Evolutionary conservation across 2,329 filamentous ascomycete genomes (phyloP), one percentile per base, ranked within the genome.

Genomic region (Xylariaceae sp.): DNA sequence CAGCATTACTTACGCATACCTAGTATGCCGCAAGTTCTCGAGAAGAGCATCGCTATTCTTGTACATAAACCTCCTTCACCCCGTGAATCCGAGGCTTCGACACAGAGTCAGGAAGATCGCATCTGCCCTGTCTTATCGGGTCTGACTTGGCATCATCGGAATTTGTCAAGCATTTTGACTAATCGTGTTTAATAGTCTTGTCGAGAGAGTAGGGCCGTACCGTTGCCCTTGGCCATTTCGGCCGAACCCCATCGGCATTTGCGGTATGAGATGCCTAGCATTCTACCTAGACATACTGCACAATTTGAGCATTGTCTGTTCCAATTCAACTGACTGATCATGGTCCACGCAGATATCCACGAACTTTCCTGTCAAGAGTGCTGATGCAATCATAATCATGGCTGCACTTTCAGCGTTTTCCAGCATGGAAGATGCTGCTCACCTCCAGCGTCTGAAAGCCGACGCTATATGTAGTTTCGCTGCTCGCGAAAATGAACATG

Each of bases 381-480:
- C 45, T 15, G 9, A 44, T 49, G 18, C 35, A 10, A 47, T 9
- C 30, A 63, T 63, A 13, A 47, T 9, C 30, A 63, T 63, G 62
- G 55, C 53, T 52, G 17, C 49, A 48, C 18, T 53, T 5, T 15
- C 34, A 4, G 50, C 56, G n/a, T 34, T 55, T 7, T 7, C 35
- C 15, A 44, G 23, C n/a, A 51, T 10, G 15, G 57, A 56, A n/a
- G 50, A 23, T 18, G 39, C 37, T 23, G 13, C 53, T 10, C 13
- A 39, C 51, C 47, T 57, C 44, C 42, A n/a, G 4, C 17, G 18
- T 4, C 34, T 44, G 11, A 58, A 62, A 47, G 51, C 35, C 4
- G 30, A 48, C 8, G 61, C 59, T 17, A 55, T 58, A 51, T 57
- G 50, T 37, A 47, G 49, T 17, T 65, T 64, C 39, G 23, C 49